Evolutionary conservation across 495 filamentous ascomycete species (phyloP), one percentile per base, ranked within the genome.

Genomic region (Xylaria bambusicola): DNA sequence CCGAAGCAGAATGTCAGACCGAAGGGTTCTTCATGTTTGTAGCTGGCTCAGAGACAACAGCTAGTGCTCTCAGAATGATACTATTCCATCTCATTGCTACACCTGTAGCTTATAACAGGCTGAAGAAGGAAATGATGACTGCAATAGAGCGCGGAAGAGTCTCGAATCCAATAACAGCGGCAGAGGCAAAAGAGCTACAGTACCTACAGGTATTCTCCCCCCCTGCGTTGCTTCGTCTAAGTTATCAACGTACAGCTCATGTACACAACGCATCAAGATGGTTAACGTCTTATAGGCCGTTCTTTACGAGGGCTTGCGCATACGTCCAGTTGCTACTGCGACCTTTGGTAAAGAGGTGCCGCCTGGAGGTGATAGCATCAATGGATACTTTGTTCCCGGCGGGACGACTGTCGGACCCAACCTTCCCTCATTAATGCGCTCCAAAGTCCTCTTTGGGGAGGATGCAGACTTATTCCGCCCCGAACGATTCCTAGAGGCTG

Each of bases 41-140:
- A 9, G 86, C 85, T 2, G 85, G 84, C n/a, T 81, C 84, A 7
- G 87, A 91, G 59, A 87, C 86, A 10, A 84, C 81, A 0, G 81
- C 83, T 0, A 83, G 80, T 1, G 74, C 80, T 8, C 78, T 89
- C 64, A 77, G 77, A 46, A 78, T 76, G 1, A 73, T 84, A 40
- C 68, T 89, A 42, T 61, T 77, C 21, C 80, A 82, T 60, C 68
- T 89, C 21, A 62, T 87, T 12, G 71, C 70, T 6, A 72, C 78
- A 47, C 73, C 76, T 0, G 33, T 49, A 0, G 71, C 76, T 0
- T 87, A 86, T 65, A 65, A 73, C 6, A 77, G 73, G 40, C 75
- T 90, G 47, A 78, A 84, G 72, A 63, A 65, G 23, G 86, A 89
- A 57, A 81, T 89, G 41, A 80, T 83, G 49, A 29, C 47, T 7